Base-by-base conservation (phyloP, 495 filamentous ascomycete genomes). In the Aspergillus sclerotioniger region DNA sequence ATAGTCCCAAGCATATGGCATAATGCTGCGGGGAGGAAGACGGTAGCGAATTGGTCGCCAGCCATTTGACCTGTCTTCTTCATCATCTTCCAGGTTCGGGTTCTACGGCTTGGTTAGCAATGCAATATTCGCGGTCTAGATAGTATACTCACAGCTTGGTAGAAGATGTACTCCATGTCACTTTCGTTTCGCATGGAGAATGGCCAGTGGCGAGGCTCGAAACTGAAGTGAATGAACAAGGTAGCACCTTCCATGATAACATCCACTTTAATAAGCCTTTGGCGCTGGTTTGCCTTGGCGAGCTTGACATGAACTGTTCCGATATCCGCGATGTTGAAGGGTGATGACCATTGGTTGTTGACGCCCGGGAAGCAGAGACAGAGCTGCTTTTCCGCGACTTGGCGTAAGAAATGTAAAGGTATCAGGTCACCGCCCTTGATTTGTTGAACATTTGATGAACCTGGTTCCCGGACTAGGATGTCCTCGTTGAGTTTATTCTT, bases 1-100 rank as follows among this genome's bases (percentile, higher is more conserved):
- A 74, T 94, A 98, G 68, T 98, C 95, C 94, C 94, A 98, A 29
- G 94, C 93, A 68, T 98, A 98, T 5, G 95, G 93, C 94, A 98
- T 98, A 72, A 98, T 96, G 70, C 93, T 97, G 32, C 95, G 82
- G 7, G 92, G 85, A 3, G 94, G 94, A 13, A 98, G 82, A n/a
- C 92, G 89, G 69, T 98, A 98, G 39, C 90, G 79, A 60, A 98
- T 89, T 10, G 90, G 91, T 54, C 89, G 84, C 89, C 92, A 98
- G 6, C 90, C 88, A 50, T 87, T 90, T 25, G 76, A 76, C 41
- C 82, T 77, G 61, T 95, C 91, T 59, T 92, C 88, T 55, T 87
- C 84, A 49, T 88, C 88, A 53, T 96, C 93, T 60, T 96, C 93
- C 31, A 87, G 66, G 60, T 85, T 86, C 13, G 86, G 86, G 61